Base-by-base conservation (phyloP, 2,329 filamentous ascomycete genomes). In the Ophiostoma novo-ulmi region DNA sequence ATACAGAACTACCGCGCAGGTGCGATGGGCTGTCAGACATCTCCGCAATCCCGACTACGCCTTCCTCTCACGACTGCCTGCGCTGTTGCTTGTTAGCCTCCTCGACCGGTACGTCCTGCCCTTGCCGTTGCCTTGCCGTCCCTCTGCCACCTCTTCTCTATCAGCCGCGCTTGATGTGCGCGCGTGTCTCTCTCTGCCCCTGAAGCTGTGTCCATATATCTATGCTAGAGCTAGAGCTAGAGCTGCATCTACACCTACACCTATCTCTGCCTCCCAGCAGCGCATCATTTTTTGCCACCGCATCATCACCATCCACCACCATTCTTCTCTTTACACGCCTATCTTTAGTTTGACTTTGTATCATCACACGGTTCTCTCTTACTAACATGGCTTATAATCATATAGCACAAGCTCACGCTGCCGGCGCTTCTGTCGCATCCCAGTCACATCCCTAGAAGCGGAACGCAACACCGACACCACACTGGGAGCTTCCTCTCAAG, bases 331-430 rank as follows among this genome's bases (percentile, higher is more conserved):
- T 48, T 31, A 35, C 67, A 66, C 35, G 66, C 55, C 71, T 63
- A 70, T 70, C 67, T 52, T 70, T 68, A 73, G 44, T 66, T 68
- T 35, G 41, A 65, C 66, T 68, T 52, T 69, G 61, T 69, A 44
- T 48, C n/a, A 61, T 41, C 65, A 44, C 65, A 44, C 44, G 58
- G 63, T 70, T 69, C 70, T 70, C 55, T 70, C 65, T 69, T 73
- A 71, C 72, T 73, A 73, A 73, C 69, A 73, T 73, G 72, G 72
- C 70, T 70, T 70, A 70, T 64, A 52, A 68, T 35, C 64, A 64
- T 58, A 38, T 41, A 61, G 44, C 69, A 58, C 35, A 48, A 31
- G 26, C 61, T n/a, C n/a, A 64, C 22, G 26, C 61, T n/a, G 61
- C 61, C 11, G 41, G 48, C 26, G 26, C 6, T 20, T 39, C 44